Percentiles rank a stretch among this genome's conserved stretches.
Conservation (phyloP, 2,329 filamentous ascomycete species). For the Sclerotiophoma versabilis region DNA sequence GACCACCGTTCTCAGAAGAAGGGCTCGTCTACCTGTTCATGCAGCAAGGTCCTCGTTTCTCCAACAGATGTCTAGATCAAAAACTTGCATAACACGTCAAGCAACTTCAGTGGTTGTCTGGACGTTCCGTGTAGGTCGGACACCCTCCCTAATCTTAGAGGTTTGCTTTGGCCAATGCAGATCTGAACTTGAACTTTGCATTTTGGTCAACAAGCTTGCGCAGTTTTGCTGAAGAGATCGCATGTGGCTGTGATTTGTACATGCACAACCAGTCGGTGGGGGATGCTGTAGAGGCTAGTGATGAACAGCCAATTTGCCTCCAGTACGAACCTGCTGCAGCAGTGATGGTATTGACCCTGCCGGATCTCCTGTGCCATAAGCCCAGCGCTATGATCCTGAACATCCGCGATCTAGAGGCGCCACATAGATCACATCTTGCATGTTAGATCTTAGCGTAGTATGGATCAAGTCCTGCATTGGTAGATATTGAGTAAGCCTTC, state of each 20-base stretch:
- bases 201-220: background rate
- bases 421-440: constrained; percentile 16
- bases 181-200: background rate
- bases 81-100: background rate
- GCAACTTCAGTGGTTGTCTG: background rate
- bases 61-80: background rate
- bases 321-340: background rate
- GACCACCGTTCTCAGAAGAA: background rate
- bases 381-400: constrained; percentile 6
- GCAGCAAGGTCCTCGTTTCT: background rate
- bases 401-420: constrained; percentile 16
- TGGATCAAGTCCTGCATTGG: background rate
- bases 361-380: background rate
- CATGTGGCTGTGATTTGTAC: background rate
- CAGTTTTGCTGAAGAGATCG: background rate
- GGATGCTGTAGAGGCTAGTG: background rate
- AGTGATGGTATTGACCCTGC: background rate
- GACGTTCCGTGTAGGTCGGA: background rate
- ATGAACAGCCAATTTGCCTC: background rate
- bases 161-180: background rate
- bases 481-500: background rate
- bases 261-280: background rate
- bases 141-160: background rate
- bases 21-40: background rate
- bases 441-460: constrained; percentile 14